Evolutionary conservation across 1,284 basidiomycete genomes (phyloP).

Genomic region (Termitomyces sp.): DNA sequence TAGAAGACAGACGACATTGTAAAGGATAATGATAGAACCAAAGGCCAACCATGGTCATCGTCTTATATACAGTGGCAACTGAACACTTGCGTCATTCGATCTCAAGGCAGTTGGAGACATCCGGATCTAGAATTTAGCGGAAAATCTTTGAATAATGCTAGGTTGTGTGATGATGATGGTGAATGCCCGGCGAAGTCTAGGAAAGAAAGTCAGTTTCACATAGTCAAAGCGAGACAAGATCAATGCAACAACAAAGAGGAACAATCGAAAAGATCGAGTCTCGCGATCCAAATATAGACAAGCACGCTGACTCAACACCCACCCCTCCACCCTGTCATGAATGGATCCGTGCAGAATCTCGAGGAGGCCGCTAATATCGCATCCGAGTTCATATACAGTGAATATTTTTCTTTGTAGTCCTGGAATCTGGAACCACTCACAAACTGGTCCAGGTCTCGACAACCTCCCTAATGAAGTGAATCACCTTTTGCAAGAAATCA

Average conservation of each 20-base stretch:
- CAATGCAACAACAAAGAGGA: no score
- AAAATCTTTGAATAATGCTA: neutral
- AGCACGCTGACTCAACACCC: constrained; percentile 7
- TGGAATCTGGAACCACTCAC: neutral
- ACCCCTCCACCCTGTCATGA: constrained; percentile 12
- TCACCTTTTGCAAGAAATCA: constrained; percentile 70
- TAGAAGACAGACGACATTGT: constrained; percentile 32
- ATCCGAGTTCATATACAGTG: constrained; percentile 60
- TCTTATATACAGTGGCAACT: neutral
- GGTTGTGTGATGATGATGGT: neutral
- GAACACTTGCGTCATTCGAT: constrained; percentile 6
- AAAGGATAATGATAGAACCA: neutral
- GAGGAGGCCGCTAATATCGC: constrained; percentile 71
- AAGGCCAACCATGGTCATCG: neutral
- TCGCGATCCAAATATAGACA: constrained; percentile 2
- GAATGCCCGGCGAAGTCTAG: no score
- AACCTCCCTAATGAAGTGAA: constrained; percentile 71
- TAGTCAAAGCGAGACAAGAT: neutral
- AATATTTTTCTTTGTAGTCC: constrained; percentile 7
- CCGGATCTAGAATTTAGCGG: neutral
- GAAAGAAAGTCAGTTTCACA: neutral
- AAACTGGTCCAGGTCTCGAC: constrained; percentile 47
- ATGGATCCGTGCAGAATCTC: constrained; percentile 31
- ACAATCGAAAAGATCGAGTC: neutral
- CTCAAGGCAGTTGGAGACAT: neutral